Evolutionary conservation across 148 eudicot genomes (phyloP).

Genomic region (Arbutus unedo): DNA sequence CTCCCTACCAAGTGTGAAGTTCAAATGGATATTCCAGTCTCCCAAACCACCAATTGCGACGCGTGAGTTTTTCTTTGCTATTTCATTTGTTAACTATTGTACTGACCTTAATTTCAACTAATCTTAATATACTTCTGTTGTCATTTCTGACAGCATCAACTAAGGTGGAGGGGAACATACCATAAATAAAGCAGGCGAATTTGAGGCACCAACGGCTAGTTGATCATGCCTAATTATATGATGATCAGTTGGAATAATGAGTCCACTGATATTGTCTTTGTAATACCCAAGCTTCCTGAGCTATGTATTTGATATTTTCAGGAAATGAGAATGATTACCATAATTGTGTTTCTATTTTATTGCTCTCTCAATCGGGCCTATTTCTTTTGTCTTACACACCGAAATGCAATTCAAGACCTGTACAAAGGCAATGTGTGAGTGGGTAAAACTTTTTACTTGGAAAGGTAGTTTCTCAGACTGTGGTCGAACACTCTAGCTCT

Average conservation of each 20-base stretch:
- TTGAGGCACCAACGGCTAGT: not conserved
- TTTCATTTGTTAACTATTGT: not conserved
- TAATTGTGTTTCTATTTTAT: not conserved
- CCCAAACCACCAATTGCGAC: constrained; percentile 10
- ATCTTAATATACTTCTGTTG: not conserved
- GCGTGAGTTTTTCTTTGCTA: constrained; percentile 4
- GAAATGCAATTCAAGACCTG: not conserved
- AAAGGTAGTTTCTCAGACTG: too few relatives aligned
- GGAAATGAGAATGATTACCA: not conserved
- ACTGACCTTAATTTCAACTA: not conserved
- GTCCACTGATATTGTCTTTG: not conserved
- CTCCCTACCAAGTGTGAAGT: constrained; percentile 19
- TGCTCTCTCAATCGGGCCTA: not conserved
- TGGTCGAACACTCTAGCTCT: too few relatives aligned
- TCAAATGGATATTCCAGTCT: constrained; percentile 18
- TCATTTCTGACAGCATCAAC: constrained; percentile 13
- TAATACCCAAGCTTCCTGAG: not conserved
- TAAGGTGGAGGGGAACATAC: constrained; percentile 3
- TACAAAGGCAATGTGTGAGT: not conserved
- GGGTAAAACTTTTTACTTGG: too few relatives aligned
- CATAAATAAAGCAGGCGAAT: not conserved
- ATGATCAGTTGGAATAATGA: constrained; percentile 1
- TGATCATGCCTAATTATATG: not conserved
- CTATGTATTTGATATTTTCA: not conserved
- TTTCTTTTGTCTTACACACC: not conserved